Evolutionary conservation across 139 green algal genomes (phyloP).

Genomic region (Chlorella vulgaris): DNA sequence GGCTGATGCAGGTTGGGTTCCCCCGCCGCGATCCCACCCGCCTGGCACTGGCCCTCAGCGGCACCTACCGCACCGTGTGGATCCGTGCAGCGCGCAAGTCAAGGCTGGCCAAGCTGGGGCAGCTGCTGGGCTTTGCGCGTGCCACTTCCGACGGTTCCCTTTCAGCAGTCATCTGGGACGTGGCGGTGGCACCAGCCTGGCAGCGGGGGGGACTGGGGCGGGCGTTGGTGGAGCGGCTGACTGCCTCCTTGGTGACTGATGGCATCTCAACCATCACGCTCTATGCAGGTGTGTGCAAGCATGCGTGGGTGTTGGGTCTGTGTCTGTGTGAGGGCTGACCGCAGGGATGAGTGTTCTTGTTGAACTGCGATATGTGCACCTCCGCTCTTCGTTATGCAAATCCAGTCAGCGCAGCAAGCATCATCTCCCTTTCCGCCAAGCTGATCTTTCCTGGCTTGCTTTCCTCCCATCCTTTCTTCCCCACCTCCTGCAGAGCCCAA

Average conservation of each 20-base stretch:
- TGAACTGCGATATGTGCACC: neutral
- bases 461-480: neutral
- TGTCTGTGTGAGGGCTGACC: neutral
- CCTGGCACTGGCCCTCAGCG: slow-evolving; percentile 70
- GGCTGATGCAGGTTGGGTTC: slow-evolving; percentile 87
- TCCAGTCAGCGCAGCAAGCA: too few species aligned
- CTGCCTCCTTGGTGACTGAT: slow-evolving; percentile 60
- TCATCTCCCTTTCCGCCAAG: too few species aligned
- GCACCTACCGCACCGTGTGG: slow-evolving; percentile 79
- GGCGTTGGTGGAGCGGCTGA: slow-evolving; percentile 82
- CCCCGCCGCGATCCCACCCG: slow-evolving; percentile 70
- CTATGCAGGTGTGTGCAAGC: slow-evolving; percentile 56
- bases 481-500: slow-evolving; percentile 51
- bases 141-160: slow-evolving; percentile 84
- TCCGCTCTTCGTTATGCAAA: too few species aligned
- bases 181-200: slow-evolving; percentile 82
- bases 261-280: slow-evolving; percentile 82
- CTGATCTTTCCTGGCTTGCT: too few species aligned
- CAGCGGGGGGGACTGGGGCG: slow-evolving; percentile 79
- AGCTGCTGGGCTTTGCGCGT: slow-evolving; percentile 82
- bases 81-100: slow-evolving; percentile 60
- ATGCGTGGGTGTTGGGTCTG: neutral
- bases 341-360: neutral
- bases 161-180: slow-evolving; percentile 87
- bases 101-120: slow-evolving; percentile 48